Base-by-base conservation (phyloP, 106 monocot genomes). In the Acorus calamus region DNA sequence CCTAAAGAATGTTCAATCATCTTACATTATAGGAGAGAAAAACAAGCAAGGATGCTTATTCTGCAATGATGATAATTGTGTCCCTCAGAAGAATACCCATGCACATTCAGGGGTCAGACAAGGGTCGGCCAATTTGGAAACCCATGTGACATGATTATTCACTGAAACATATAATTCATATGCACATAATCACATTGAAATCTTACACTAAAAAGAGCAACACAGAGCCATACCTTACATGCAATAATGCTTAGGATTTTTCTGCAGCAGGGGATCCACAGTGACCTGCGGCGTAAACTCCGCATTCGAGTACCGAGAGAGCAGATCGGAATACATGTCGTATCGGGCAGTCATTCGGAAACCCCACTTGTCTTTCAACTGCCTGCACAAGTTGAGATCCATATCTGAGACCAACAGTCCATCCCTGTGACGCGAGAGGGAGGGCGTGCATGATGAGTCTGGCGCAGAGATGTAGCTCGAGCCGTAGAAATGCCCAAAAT, bases 331-430 rank as follows among this genome's bases (percentile, higher is more conserved):
- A 65, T 96, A 96, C 42, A 87, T 13, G 14, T 90, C 87, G 56
- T 96, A 96, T 5, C 94, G 79, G 6, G 90, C 86, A 8, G 90
- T 96, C 94, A 96, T 96, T 14, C 90, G 74, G 71, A 94, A 94
- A 4, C 84, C 84, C 96, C 96, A 96, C 60, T 91, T 91, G 58
- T 96, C 96, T 66, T 91, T 91, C 3, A 88, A 57, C 78, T 96
- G 96, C 47, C 91, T 66, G 45, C 91, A 88, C 9, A 98, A 74
- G 68, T 98, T 92, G 61, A 98, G 78, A 70, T 98, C 96, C 87
- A 98, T 82, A 66, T 98, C 96, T 0, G 87, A 64, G 9, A 98
- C 55, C 48, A 98, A 54, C 46, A 98, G 65, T 1, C 91, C 96
- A 59, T 98, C 87, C 12, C 85, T 77, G 52, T 73, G 65, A 54